A percentile compares a stretch with the other conserved stretches of the same genome.
Conservation (phyloP, 768 basidiomycete genomes). For the Termitomyces sp. region DNA sequence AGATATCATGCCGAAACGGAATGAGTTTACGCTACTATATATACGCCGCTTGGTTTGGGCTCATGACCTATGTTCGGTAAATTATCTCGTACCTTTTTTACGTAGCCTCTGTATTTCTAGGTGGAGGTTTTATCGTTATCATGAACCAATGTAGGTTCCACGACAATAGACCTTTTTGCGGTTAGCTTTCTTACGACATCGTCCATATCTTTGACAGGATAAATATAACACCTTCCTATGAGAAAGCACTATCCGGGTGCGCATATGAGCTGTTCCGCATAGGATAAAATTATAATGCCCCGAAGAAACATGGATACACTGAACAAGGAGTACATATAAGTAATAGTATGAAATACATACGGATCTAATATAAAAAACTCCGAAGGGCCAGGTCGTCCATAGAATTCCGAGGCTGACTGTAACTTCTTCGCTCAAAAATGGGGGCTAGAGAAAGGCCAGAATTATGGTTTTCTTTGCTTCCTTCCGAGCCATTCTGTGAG, state of each 20-base stretch:
- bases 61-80: constrained; percentile 8
- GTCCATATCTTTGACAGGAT: neutral
- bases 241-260: neutral
- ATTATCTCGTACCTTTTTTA: constrained; percentile 1
- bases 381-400: constrained; percentile 54
- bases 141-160: neutral
- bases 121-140: neutral
- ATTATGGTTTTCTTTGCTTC: constrained; percentile 19
- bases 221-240: neutral
- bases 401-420: constrained; percentile 52
- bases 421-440: constrained; percentile 40
- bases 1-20: constrained; percentile 8
- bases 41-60: constrained; percentile 9
- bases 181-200: neutral
- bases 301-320: neutral
- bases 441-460: constrained; percentile 51
- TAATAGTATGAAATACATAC: neutral
- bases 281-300: neutral
- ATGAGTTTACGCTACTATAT: constrained; percentile 10
- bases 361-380: constrained; percentile 1
- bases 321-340: neutral
- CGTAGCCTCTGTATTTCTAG: neutral
- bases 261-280: neutral
- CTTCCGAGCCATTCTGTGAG: constrained; percentile 13
- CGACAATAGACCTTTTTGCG: neutral